Evolutionary conservation across 1,139 yeast genomes (phyloP).

Genomic region (Yamadazyma spencermartinsiae): DNA sequence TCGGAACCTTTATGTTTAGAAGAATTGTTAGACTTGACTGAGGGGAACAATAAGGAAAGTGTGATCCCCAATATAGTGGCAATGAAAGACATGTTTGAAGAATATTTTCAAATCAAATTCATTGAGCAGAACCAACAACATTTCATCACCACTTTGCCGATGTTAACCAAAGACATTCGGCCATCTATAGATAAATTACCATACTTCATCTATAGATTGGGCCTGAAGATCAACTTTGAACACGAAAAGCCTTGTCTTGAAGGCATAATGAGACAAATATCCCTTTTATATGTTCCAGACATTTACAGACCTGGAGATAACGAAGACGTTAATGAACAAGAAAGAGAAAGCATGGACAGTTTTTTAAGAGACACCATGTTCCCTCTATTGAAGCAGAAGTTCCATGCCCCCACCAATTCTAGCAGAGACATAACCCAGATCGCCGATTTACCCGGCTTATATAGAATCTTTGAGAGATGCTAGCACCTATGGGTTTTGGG

Average conservation of each 20-base stretch:
- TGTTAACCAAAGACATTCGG: constrained; percentile 59
- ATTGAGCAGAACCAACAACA: constrained; percentile 28
- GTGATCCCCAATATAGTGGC: constrained; percentile 30
- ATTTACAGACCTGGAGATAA: constrained; percentile 29
- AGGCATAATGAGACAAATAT: constrained; percentile 65
- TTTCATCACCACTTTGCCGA: constrained; percentile 56
- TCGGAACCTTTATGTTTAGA: constrained; percentile 35
- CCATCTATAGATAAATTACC: constrained; percentile 72
- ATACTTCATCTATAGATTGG: constrained; percentile 62
- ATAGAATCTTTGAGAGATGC: constrained; percentile 91
- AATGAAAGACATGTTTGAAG: constrained; percentile 76
- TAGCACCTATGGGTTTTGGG: constrained; percentile 20
- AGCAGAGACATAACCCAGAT: constrained; percentile 68
- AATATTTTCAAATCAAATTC: constrained; percentile 66
- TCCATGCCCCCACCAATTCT: constrained; percentile 63
- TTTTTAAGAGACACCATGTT: constrained; percentile 59
- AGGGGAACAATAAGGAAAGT: constrained; percentile 11
- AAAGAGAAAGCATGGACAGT: constrained; percentile 24
- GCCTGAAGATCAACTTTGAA: constrained; percentile 58
- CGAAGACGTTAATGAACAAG: too few species aligned
- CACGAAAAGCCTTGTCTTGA: constrained; percentile 68
- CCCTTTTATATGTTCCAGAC: constrained; percentile 75
- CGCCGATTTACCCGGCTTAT: constrained; percentile 89
- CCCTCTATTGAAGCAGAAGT: constrained; percentile 62
- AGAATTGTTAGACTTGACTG: constrained; percentile 29